phyloP scores from a whole-genome alignment of 225 moss, liverwort and hornwort species.

The Sphagnum tenellum region DNA sequence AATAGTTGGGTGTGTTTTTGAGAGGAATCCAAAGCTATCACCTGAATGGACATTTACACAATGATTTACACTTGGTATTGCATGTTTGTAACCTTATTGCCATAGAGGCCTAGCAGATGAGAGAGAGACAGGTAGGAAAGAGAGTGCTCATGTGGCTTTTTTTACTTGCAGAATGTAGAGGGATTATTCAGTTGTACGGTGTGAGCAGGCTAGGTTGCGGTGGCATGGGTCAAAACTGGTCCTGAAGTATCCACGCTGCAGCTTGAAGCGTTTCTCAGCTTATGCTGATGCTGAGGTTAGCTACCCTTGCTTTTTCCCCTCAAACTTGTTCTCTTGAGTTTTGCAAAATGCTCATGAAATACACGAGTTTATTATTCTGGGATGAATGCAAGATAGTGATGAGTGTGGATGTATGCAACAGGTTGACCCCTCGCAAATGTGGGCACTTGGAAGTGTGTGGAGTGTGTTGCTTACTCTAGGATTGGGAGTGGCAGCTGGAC shows the following conservation, averaged over 20 bases:
- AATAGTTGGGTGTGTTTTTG: no score
- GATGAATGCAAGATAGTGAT: no score
- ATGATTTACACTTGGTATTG: no score
- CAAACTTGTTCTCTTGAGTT: neutral
- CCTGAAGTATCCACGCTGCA: constrained; percentile 83
- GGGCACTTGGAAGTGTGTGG: constrained; percentile 59
- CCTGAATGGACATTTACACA: no score
- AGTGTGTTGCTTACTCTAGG: constrained; percentile 60
- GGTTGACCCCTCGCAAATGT: constrained; percentile 80
- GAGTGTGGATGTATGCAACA: constrained; percentile 13
- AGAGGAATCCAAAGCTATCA: no score
- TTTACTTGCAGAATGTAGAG: no score
- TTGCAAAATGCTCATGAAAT: neutral
- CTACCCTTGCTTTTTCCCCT: no score
- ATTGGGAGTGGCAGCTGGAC: constrained; percentile 51
- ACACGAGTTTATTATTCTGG: neutral
- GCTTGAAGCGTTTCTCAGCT: constrained; percentile 71
- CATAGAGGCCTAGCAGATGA: no score
- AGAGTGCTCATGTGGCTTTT: no score
- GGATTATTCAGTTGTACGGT: no score
- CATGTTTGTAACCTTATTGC: no score
- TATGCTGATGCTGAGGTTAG: constrained; percentile 87
- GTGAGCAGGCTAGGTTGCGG: constrained; percentile 44
- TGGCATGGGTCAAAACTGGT: constrained; percentile 94
- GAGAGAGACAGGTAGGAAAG: no score